Base-by-base conservation (phyloP, 352 stramenopile species). In the Phytophthora ramorum region DNA sequence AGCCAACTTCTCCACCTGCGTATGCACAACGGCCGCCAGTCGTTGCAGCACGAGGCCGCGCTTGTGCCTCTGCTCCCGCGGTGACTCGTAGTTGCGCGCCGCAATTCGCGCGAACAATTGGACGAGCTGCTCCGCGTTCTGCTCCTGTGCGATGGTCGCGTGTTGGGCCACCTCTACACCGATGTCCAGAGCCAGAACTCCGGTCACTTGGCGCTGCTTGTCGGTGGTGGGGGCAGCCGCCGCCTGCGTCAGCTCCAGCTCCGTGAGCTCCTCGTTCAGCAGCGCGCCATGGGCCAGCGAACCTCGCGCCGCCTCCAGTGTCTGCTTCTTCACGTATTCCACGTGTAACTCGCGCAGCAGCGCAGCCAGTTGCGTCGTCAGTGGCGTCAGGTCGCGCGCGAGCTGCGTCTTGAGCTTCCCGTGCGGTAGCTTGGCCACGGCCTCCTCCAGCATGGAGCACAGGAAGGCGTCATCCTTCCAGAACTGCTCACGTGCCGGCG, bases 211-310 rank as follows among this genome's bases (percentile, higher is more conserved):
- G 41, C 26, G 63, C 37, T 63, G 68, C n/a, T 69, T 72, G 34
- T 66, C 59, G 26, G 26, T 43, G 17, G 32, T 34, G 14, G 37
- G 32, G 38, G 51, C 56, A 9, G 37, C 32, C 10, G 65, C 63
- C 6, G 63, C 67, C 22, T 75, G 78, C 48, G 71, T 50, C 41
- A 89, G 53, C 51, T 69, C 78, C n/a, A 76, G 71, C 69, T 91
- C 80, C 40, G 85, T 80, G 45, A 80, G 54, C 50, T 80, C 71
- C 50, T 91, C 80, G 44, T 76, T 89, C 32, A 91, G 58, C 59
- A 88, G 65, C 35, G 58, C 40, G 8, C 49, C 20, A 7, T 53
- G 46, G 35, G 24, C 30, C 6, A 46, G 20, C 7, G 44, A 7
- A 24, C 34, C 48, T 1, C 52, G 14, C 30, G 16, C 17, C 7